Conservation (phyloP, 2,329 filamentous ascomycete species). For the Fulvia fulva region DNA sequence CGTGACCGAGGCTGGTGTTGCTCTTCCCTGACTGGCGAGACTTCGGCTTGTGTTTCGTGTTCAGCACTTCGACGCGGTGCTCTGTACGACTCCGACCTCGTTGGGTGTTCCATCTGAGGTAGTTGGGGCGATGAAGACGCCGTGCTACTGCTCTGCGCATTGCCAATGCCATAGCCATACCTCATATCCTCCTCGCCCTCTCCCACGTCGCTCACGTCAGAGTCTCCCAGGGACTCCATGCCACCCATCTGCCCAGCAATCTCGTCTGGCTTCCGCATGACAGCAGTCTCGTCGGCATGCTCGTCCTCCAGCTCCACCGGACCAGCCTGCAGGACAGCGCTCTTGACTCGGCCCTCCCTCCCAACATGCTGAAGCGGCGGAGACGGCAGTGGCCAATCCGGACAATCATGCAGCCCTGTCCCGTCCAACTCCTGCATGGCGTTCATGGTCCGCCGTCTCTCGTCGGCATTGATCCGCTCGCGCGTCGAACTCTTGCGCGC, state of each 20-base stretch:
- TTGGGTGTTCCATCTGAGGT: background rate
- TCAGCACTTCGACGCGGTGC: conserved; percentile 3
- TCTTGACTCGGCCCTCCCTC: conserved; percentile 1
- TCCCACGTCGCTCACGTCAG: conserved; percentile 25
- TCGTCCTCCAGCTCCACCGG: conserved; percentile 18
- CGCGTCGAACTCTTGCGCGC: conserved; percentile 27
- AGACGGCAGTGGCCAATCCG: conserved; percentile 28
- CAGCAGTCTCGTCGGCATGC: conserved; percentile 18
- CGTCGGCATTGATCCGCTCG: conserved; percentile 28
- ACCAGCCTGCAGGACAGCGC: conserved; percentile 5
- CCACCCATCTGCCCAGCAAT: conserved; percentile 17
- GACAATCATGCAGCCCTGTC: conserved; percentile 26
- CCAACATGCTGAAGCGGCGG: background rate
- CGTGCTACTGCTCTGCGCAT: background rate
- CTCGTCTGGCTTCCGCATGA: conserved; percentile 22
- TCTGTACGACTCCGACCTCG: conserved; percentile 2
- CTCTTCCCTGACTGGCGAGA: conserved; percentile 19
- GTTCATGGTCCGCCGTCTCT: conserved; percentile 24
- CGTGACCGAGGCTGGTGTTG: background rate
- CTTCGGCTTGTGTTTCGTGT: conserved; percentile 13
- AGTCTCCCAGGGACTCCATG: conserved; percentile 13
- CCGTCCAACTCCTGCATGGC: conserved; percentile 30
- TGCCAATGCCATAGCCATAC: conserved; percentile 1
- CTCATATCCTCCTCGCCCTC: conserved; percentile 18
- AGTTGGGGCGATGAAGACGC: background rate